phyloP scores from a whole-genome alignment of 192 early-diverging fungal species.

The Coemansia pectinata region DNA sequence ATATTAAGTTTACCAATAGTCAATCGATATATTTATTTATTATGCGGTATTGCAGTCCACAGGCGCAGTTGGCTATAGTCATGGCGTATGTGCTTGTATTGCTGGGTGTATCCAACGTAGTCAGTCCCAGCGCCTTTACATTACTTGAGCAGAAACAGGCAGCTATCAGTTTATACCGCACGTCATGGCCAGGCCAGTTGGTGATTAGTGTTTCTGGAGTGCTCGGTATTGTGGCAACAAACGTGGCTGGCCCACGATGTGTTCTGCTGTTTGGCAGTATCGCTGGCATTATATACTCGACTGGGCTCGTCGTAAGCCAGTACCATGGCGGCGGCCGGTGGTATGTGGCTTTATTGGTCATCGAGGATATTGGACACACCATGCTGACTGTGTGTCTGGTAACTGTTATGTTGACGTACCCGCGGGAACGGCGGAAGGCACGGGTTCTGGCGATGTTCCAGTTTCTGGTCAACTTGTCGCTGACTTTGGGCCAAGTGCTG shows the following conservation, averaged over 20 bases:
- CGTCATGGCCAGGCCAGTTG: slow-evolving; percentile 19
- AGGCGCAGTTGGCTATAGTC: slow-evolving; percentile 20
- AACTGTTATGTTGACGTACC: slow-evolving; percentile 21
- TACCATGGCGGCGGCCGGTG: not conserved
- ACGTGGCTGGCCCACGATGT: slow-evolving; percentile 10
- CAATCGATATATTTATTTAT: not conserved
- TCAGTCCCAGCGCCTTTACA: slow-evolving; percentile 8
- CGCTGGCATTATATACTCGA: not conserved
- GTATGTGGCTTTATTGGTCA: not conserved
- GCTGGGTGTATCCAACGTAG: slow-evolving; percentile 1
- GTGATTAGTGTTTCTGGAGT: slow-evolving; percentile 1
- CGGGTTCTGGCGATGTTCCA: slow-evolving; percentile 20
- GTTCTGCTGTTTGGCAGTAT: slow-evolving; percentile 7
- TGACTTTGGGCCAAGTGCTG: slow-evolving; percentile 17
- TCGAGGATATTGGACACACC: slow-evolving; percentile 9
- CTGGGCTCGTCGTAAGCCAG: not conserved
- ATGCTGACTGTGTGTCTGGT: slow-evolving; percentile 12
- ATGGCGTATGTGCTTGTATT: slow-evolving; percentile 10
- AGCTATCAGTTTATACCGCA: not conserved
- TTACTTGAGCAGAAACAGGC: not conserved
- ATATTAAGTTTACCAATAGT: not conserved
- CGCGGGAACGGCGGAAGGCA: slow-evolving; percentile 24
- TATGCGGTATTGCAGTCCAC: slow-evolving; percentile 25
- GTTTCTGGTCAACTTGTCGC: slow-evolving; percentile 15
- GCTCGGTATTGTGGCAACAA: slow-evolving; percentile 9